phyloP scores from a whole-genome alignment of 2,329 filamentous ascomycete genomes.

The Calonectria hongkongensis region DNA sequence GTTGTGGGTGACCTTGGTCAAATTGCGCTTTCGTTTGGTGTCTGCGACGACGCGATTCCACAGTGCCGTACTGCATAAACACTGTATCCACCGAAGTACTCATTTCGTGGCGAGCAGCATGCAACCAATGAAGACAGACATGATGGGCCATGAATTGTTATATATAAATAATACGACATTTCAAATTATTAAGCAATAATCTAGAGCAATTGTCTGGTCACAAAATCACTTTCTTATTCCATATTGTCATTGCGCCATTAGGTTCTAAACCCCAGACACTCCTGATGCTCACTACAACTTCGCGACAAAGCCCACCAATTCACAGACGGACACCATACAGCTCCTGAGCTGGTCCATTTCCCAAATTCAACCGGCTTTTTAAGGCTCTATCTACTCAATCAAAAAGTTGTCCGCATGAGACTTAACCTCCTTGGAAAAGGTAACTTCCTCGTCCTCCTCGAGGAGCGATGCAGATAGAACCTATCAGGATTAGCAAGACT shows the following conservation, averaged over 20 bases:
- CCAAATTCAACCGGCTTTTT: slow-evolving; percentile 48
- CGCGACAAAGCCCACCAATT: slow-evolving; percentile 51
- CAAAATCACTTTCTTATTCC: slow-evolving; percentile 48
- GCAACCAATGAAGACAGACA: neutral
- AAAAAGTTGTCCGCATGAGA: slow-evolving; percentile 84
- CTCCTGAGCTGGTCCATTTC: slow-evolving; percentile 34
- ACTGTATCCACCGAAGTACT: slow-evolving; percentile 16
- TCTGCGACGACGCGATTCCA: slow-evolving; percentile 18
- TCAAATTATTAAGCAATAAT: neutral
- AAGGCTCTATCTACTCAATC: slow-evolving; percentile 76
- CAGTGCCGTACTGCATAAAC: neutral
- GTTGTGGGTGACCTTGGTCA: slow-evolving; percentile 1
- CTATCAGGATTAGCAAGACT: slow-evolving; percentile 57
- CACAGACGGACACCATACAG: slow-evolving; percentile 45
- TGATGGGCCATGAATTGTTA: neutral
- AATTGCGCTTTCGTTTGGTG: slow-evolving; percentile 4
- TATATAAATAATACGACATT: neutral
- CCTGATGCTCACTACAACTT: slow-evolving; percentile 48
- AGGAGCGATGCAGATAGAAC: slow-evolving; percentile 82
- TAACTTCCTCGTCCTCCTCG: slow-evolving; percentile 85
- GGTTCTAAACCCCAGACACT: slow-evolving; percentile 55
- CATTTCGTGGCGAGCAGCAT: too few relatives aligned
- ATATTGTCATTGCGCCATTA: slow-evolving; percentile 57
- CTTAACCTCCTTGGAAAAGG: slow-evolving; percentile 88
- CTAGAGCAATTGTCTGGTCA: slow-evolving; percentile 18